phyloP scores from a whole-genome alignment of 2,329 filamentous ascomycete species.

The Pyrenophora teres region DNA sequence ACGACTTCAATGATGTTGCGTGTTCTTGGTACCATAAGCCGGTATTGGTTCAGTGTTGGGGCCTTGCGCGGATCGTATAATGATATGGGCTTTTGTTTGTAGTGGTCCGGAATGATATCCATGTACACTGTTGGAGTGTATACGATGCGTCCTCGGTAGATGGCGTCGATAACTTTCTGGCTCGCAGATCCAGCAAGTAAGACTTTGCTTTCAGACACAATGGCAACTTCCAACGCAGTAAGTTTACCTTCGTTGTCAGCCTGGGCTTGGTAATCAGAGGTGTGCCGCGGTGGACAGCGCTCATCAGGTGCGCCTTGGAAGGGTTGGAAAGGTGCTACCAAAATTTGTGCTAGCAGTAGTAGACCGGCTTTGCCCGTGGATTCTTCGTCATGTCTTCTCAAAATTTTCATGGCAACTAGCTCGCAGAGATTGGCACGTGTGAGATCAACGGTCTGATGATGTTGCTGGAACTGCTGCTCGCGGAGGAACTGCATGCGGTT shows the following conservation, averaged over 20 bases:
- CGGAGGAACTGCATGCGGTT: conserved; percentile 79
- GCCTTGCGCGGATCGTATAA: conserved; percentile 78
- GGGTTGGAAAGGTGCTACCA: conserved; percentile 82
- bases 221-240: conserved; percentile 81
- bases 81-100: conserved; percentile 81
- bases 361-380: conserved; percentile 72
- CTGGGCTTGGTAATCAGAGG: conserved; percentile 53
- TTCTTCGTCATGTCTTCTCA: conserved; percentile 79
- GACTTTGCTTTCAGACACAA: conserved; percentile 78
- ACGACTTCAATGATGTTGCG: conserved; percentile 74
- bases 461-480: conserved; percentile 75
- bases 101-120: conserved; percentile 83
- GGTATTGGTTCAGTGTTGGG: conserved; percentile 81
- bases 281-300: conserved; percentile 61
- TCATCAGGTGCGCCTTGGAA: conserved; percentile 79
- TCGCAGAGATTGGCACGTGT: conserved; percentile 80
- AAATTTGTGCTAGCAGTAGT: conserved; percentile 74
- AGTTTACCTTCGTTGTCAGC: conserved; percentile 63
- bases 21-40: conserved; percentile 79
- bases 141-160: conserved; percentile 78
- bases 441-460: conserved; percentile 79
- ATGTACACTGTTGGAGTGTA: conserved; percentile 83
- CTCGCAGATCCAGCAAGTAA: conserved; percentile 79
- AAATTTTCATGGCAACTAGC: conserved; percentile 75
- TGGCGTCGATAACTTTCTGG: conserved; percentile 80